phyloP scores from a whole-genome alignment of 176 grass and related monocot species.

The Aegilops tauschii region DNA sequence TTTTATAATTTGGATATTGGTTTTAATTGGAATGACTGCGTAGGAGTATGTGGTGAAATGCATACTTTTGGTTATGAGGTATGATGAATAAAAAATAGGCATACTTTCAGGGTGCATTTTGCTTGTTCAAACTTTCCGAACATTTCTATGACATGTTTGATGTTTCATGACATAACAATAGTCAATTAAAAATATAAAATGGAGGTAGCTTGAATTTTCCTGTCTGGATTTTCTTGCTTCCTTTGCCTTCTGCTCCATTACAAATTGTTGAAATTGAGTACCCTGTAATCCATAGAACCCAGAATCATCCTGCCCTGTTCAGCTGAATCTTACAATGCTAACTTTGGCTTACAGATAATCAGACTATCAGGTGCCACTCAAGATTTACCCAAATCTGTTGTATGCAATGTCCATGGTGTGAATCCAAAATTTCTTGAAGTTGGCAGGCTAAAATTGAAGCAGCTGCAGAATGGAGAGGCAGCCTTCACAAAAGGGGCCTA shows the following conservation, averaged over 20 bases:
- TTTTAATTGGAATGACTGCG: not conserved
- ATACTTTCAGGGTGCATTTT: not conserved
- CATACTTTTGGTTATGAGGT: not conserved
- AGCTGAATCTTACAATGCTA: not conserved
- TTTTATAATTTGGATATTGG: not conserved
- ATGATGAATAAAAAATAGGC: not conserved
- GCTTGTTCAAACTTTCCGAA: not conserved
- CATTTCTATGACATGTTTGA: not conserved
- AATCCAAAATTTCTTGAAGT: constrained; percentile 95
- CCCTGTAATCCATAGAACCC: not conserved
- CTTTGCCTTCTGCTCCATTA: not conserved
- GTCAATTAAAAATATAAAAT: not conserved
- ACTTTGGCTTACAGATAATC: constrained; percentile 55
- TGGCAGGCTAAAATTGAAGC: constrained; percentile 67
- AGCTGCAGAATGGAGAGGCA: constrained; percentile 70
- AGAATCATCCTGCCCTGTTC: constrained; percentile 12
- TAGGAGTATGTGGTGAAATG: not conserved
- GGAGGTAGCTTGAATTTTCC: not conserved
- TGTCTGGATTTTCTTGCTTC: not conserved
- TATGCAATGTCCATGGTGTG: constrained; percentile 98
- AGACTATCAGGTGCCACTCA: constrained; percentile 92
- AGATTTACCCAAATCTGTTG: constrained; percentile 73
- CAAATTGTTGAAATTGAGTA: constrained; percentile 8
- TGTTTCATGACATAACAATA: not conserved
- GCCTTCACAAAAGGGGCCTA: constrained; percentile 79